Conservation (phyloP, 1,284 basidiomycete species). For the Heterobasidion occidentale region DNA sequence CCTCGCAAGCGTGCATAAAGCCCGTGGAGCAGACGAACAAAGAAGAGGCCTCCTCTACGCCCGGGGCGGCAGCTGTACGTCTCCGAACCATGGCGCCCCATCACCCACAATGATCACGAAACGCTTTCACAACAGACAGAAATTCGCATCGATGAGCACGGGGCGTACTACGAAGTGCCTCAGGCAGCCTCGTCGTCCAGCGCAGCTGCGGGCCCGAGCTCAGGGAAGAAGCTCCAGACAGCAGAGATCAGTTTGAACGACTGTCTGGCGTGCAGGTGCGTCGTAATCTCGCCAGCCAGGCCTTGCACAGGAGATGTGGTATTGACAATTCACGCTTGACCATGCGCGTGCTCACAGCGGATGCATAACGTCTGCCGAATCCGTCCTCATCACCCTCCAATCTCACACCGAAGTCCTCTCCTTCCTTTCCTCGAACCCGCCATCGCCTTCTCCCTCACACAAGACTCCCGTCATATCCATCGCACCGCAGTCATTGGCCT, state of each 20-base stretch:
- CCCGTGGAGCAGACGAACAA: conserved; percentile 71
- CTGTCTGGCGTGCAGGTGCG: conserved; percentile 85
- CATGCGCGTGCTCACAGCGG: conserved; percentile 45
- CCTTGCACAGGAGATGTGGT: no score
- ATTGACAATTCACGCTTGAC: no score
- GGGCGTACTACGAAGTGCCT: conserved; percentile 73
- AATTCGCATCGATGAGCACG: conserved; percentile 78
- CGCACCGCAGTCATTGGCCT: conserved; percentile 89
- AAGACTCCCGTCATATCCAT: conserved; percentile 78
- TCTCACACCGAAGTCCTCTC: conserved; percentile 88
- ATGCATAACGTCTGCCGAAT: conserved; percentile 97
- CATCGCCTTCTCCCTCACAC: conserved; percentile 28
- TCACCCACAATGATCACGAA: no score
- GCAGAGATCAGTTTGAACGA: conserved; percentile 96
- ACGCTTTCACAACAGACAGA: conserved; percentile 52
- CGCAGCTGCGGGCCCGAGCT: conserved; percentile 1
- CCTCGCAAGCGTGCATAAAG: conserved; percentile 97
- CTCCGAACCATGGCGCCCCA: not conserved
- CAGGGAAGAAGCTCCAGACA: conserved; percentile 67
- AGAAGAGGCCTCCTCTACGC: conserved; percentile 30
- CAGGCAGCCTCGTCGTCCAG: conserved; percentile 6
- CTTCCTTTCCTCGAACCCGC: conserved; percentile 57
- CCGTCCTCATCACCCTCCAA: conserved; percentile 94
- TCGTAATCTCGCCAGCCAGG: conserved; percentile 7
- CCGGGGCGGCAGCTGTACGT: conserved; percentile 55